Conservation (phyloP, 108 stramenopile species). For the Fistulifera solaris region DNA sequence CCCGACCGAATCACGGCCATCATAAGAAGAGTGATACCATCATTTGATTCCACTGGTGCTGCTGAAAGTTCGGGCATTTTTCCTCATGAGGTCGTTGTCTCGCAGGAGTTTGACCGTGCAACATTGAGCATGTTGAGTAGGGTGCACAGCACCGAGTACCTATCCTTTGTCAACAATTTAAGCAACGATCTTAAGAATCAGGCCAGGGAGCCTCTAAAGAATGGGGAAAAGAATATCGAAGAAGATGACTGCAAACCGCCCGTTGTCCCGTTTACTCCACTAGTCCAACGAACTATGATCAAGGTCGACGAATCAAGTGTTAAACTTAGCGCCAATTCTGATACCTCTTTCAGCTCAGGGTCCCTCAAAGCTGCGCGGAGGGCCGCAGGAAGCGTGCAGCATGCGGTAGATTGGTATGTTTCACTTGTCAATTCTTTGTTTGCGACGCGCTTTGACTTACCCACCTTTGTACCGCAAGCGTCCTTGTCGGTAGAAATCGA, state of each 20-base stretch:
- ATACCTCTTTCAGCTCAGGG: constrained; percentile 84
- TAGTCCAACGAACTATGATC: constrained; percentile 65
- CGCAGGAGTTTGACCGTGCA: constrained; percentile 80
- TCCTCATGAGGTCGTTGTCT: constrained; percentile 63
- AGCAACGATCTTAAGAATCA: constrained; percentile 73
- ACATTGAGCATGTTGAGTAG: constrained; percentile 81
- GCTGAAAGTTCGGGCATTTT: constrained; percentile 29
- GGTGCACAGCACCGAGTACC: constrained; percentile 82
- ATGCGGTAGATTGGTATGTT: constrained; percentile 87
- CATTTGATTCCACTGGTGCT: constrained; percentile 17
- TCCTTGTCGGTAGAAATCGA: constrained; percentile 73
- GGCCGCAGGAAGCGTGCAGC: constrained; percentile 88
- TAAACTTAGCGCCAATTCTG: constrained; percentile 61
- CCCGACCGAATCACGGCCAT: constrained; percentile 73
- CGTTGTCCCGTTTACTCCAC: constrained; percentile 78
- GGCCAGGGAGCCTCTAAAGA: constrained; percentile 24
- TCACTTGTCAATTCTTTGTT: background rate
- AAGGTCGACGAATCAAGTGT: constrained; percentile 40
- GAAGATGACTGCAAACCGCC: no score
- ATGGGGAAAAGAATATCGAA: constrained; percentile 2
- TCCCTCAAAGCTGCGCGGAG: constrained; percentile 81
- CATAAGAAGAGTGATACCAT: constrained; percentile 42
- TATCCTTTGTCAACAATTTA: constrained; percentile 80
- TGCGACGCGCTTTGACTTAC: constrained; percentile 5
- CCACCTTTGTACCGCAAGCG: no score